Evolutionary conservation across 306 rosid species (phyloP), one percentile per base, ranked within the genome.

Genomic region (Ceratonia siliqua): DNA sequence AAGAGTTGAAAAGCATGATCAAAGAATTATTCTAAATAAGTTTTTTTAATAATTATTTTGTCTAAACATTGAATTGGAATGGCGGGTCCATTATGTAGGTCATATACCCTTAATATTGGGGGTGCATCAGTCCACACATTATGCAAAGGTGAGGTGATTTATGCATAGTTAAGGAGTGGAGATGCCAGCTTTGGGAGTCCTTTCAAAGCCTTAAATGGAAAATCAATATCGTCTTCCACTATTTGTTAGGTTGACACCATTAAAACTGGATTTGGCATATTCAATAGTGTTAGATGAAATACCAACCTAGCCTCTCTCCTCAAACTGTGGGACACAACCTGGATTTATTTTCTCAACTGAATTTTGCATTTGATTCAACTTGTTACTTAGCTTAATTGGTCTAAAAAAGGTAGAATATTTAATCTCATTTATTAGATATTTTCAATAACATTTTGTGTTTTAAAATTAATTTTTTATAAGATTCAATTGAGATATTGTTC

Each of bases 161-260:
- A 46, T 8, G 11, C 1, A 32, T 8, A 54, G 15, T 48, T 58
- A 17, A 33, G 56, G 55, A 27, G 72, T 70, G 82, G 82, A 17
- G 10, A 15, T 78, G 73, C 22, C 72, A 52, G 73, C 58, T 62
- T 70, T 21, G 50, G 59, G 39, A 41, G 77, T 78, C 77, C 15
- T 13, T 48, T 78, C 77, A 69, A 1, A 35, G 18, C 69, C 67
- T 70, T 70, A 5, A 78, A n/a, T 78, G 73, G 15, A 61, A 17
- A 13, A 49, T 5, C 33, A 24, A 62, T 11, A 49, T n/a, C n/a
- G 42, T 36, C 28, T 45, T 22, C 22, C 36, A 20, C 67, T 3
- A 3, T 4, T 18, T 62, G 67, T 65, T 65, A 52, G 67, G 58
- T 55, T 76, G 5, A 8, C 49, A 30, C 74, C 74, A 28, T 76